phyloP scores from a whole-genome alignment of 2,329 filamentous ascomycete species.

The Cryphonectria naterciae region DNA sequence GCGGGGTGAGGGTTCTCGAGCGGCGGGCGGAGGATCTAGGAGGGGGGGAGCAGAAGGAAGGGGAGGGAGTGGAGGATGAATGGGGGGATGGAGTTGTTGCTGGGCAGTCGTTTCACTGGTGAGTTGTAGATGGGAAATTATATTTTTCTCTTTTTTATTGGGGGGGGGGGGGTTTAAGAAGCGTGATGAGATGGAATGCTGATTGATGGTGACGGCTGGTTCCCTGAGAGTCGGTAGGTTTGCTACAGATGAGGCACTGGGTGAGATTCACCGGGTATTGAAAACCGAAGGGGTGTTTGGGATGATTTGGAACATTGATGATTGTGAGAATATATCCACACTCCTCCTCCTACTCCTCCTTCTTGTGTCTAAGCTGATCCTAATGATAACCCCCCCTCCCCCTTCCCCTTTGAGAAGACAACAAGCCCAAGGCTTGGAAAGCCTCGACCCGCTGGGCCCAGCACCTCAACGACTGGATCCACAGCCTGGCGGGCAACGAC shows the following conservation, averaged over 20 bases:
- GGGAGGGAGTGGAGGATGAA: conserved; percentile 52
- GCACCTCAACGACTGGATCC: conserved; percentile 62
- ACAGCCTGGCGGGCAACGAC: conserved; percentile 55
- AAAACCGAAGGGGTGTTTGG: conserved; percentile 64
- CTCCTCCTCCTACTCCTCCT: neutral
- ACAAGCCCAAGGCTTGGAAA: conserved; percentile 61
- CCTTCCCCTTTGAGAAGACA: conserved; percentile 56
- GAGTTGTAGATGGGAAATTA: conserved; percentile 30
- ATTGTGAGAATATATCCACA: conserved; percentile 48
- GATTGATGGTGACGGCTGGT: neutral
- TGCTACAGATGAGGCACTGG: conserved; percentile 63
- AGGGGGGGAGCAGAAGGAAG: conserved; percentile 52
- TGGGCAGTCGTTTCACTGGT: conserved; percentile 69
- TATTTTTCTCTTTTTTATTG: neutral
- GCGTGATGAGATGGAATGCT: neutral
- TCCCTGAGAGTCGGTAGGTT: conserved; percentile 56
- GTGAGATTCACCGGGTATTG: conserved; percentile 69
- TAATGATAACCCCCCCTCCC: no score
- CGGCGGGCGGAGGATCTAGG: conserved; percentile 62
- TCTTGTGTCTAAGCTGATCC: neutral
- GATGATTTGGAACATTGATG: conserved; percentile 75
- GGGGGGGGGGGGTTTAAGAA: no score
- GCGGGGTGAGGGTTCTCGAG: conserved; percentile 56
- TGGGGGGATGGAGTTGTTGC: conserved; percentile 69
- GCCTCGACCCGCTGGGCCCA: conserved; percentile 65